Base-by-base conservation (phyloP, 148 eudicot species). In the Silene latifolia region DNA sequence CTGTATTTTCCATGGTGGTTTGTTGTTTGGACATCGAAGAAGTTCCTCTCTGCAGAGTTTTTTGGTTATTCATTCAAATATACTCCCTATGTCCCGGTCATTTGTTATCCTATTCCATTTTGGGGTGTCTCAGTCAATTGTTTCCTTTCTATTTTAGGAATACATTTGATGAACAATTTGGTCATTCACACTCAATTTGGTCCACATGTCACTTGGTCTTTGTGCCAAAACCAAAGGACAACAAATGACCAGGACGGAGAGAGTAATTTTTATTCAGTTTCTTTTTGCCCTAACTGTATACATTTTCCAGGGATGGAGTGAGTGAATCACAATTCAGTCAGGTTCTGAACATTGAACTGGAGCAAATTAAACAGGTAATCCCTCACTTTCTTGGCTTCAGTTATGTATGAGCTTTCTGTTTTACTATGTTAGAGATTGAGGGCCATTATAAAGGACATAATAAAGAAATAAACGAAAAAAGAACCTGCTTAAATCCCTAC, bases 291-390 rank as follows among this genome's bases (percentile, higher is more conserved):
- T 58, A 65, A 76, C 65, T 70, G 13, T 53, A 21, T 80, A 67
- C 46, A 64, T 62, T 59, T 74, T 65, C 47, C 67, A 95, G 98
- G 88, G 97, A 95, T 81, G 98, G 98, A 32, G 93, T 95, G 51
- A 82, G 97, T 64, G 93, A 90, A 77, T 84, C 92, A 42, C 97
- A 95, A 70, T 95, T 95, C 77, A 75, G 77, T 58, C 90, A 95
- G 81, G 96, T 92, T 51, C 85, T 95, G 27, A 86, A 86, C 77
- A 47, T 83, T 80, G 98, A 95, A 82, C 83, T 95, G 77, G 90
- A 89, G 82, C 98, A 95, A 78, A 89, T 92, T 63, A 89, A 87
- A 51, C 88, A 95, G 97, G 98, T 91, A 23, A 13, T 65, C 47
- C 57, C 70, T 20, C 72, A 4, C 14, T 25, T 83, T 24, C 72